Evolutionary conservation across 2,329 filamentous ascomycete genomes (phyloP), one percentile per base, ranked within the genome.

Genomic region (Cordyceps cateniannulata): DNA sequence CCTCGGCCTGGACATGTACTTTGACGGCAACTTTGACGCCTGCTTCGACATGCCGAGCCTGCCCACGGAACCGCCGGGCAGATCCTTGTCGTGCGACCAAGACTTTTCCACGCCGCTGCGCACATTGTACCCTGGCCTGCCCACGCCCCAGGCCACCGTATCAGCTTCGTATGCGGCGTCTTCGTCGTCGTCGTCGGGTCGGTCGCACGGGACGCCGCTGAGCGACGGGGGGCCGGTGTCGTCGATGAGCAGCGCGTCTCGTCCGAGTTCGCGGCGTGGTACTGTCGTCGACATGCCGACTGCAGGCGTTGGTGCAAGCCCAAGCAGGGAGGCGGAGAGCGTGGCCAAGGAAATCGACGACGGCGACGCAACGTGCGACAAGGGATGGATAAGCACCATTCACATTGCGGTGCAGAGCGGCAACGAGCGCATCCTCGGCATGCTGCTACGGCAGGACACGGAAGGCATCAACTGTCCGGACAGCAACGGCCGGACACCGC

Each of bases 391-490:
- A 7, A 54, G 52, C 18, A 54, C 52, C 52, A 54, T 54, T 44
- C 52, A 54, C 52, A 54, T 54, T 20, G 52, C 52, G 38, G 52
- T 54, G 7, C 52, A 54, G 24, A 54, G 52, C 25, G 52, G 52
- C 24, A 54, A 44, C n/a, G 52, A 54, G 52, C 52, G 52, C 10
- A 54, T 54, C n/a, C 52, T 54, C 18, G 24, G 38, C 24, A 54
- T 54, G 52, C 18, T 54, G 38, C 52, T 54, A 44, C 38, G 52
- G 25, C 52, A 54, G 18, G 52, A 54, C 52, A 44, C 52, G 18
- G 52, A 54, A 16, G 52, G 52, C 25, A 54, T 54, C 52, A 54
- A 54, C 38, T 44, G 38, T 16, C 52, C 52, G 18, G 52, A 54
- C 18, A 54, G 52, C 24, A 54, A 54, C 20, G 52, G 52, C 24